These are phyloP conservation scores for Naegleria lovaniensis DNA, from an alignment of 208 protist genomes.

Conservation along the genomic window DNA sequence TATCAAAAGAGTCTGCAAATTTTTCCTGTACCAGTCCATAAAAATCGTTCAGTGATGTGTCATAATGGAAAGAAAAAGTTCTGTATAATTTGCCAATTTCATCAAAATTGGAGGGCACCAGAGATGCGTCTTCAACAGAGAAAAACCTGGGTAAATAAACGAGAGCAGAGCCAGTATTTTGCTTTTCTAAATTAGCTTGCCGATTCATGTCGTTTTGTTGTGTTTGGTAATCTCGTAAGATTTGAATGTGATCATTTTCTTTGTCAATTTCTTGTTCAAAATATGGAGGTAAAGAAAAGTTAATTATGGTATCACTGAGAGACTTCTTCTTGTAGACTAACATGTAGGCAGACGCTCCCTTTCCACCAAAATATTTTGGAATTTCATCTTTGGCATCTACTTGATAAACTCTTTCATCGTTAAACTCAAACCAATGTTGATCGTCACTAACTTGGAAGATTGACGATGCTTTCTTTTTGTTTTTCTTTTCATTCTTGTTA, in stretches of 20 bases:
- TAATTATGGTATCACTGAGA: background rate
- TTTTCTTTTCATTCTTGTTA: background rate
- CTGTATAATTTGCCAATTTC: background rate
- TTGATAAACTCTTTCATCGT: background rate
- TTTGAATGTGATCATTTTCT: background rate
- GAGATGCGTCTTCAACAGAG: background rate
- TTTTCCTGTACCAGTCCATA: background rate
- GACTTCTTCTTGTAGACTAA: background rate
- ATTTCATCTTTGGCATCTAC: background rate
- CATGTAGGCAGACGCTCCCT: background rate
- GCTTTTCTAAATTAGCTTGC: background rate
- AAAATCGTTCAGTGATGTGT: background rate
- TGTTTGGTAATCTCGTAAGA: background rate
- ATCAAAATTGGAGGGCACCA: background rate
- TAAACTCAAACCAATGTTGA: slow-evolving; percentile 5
- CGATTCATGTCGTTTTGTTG: background rate
- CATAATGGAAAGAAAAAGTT: background rate
- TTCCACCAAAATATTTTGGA: slow-evolving; percentile 11
- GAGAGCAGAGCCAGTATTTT: background rate
- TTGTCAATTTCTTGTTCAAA: background rate
- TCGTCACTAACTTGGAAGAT: background rate
- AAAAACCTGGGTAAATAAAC: background rate
- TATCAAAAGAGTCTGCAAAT: background rate
- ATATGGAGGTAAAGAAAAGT: background rate
- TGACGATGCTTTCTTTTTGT: background rate